phyloP scores from a whole-genome alignment of 139 green algal species.

The Diplosphaera chodatii region DNA sequence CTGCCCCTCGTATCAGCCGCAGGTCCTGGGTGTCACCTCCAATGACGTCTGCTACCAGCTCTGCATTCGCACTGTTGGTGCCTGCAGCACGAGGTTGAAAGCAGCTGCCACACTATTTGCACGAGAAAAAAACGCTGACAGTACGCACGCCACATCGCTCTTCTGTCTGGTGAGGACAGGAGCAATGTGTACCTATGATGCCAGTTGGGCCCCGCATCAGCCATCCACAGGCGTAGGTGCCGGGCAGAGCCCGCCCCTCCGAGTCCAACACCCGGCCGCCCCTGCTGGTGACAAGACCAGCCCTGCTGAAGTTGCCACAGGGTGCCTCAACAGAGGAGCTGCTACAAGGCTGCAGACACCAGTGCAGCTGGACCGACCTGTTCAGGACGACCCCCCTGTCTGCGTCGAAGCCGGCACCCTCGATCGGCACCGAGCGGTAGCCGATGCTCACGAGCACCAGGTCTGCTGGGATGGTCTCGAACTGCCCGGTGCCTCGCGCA shows the following conservation, averaged over 20 bases:
- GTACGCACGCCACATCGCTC: too few relatives aligned
- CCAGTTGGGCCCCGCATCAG: constrained; percentile 79
- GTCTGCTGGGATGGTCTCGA: constrained; percentile 27
- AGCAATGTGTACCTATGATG: constrained; percentile 65
- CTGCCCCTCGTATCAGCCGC: not conserved
- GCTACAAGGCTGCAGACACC: not conserved
- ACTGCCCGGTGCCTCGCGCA: constrained; percentile 55
- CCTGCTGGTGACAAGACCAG: too few relatives aligned
- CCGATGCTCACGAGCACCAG: constrained; percentile 80
- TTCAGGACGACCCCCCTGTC: constrained; percentile 60
- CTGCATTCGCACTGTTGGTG: not conserved
- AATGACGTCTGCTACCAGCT: not conserved
- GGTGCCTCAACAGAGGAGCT: not conserved
- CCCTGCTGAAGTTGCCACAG: too few relatives aligned
- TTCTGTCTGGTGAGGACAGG: too few relatives aligned
- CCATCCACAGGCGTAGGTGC: constrained; percentile 85
- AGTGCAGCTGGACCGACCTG: constrained; percentile 3
- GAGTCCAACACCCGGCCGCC: constrained; percentile 48
- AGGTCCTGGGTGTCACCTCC: not conserved
- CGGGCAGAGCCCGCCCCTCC: constrained; percentile 16
- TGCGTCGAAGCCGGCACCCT: constrained; percentile 70
- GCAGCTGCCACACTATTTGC: too few relatives aligned
- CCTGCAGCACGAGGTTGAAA: too few relatives aligned
- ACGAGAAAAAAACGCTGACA: too few relatives aligned
- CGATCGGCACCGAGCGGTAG: constrained; percentile 59